These are phyloP conservation scores for Neurospora sp. DNA, from an alignment of 495 filamentous ascomycete genomes.

Conservation along the genomic window DNA sequence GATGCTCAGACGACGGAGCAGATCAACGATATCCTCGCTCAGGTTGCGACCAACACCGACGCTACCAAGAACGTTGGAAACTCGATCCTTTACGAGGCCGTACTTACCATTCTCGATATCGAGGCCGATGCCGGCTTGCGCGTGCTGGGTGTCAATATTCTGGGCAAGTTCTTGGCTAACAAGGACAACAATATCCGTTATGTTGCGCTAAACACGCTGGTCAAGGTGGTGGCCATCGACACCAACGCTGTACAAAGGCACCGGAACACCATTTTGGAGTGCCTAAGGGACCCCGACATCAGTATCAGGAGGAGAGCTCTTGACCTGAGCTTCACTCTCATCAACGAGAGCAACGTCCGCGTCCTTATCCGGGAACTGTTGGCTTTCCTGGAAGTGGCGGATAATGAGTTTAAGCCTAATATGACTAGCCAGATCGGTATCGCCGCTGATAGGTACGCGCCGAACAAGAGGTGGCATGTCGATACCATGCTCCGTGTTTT, in stretches of 20 bases:
- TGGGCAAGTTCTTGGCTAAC: conserved; percentile 95
- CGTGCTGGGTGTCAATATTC: conserved; percentile 93
- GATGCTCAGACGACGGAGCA: conserved; percentile 86
- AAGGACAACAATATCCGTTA: conserved; percentile 99
- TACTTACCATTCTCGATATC: conserved; percentile 94
- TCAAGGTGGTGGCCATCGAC: conserved; percentile 96
- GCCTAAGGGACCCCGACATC: conserved; percentile 95
- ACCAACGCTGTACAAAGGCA: conserved; percentile 96
- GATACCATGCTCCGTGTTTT: conserved; percentile 95
- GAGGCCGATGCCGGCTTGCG: conserved; percentile 91
- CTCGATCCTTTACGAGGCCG: conserved; percentile 93
- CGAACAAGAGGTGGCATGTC: conserved; percentile 95
- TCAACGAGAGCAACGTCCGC: conserved; percentile 92
- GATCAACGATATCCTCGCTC: conserved; percentile 96
- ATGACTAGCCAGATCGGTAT: conserved; percentile 98
- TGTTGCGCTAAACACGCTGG: conserved; percentile 90
- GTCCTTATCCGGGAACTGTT: conserved; percentile 86
- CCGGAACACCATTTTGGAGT: conserved; percentile 94
- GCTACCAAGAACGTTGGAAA: conserved; percentile 98
- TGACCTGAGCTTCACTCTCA: conserved; percentile 93
- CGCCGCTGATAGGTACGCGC: conserved; percentile 89
- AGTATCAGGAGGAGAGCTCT: conserved; percentile 90
- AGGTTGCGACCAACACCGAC: conserved; percentile 97
- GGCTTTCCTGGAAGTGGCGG: conserved; percentile 90
- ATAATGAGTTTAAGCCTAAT: conserved; percentile 95